Conservation (phyloP, 495 filamentous ascomycete genomes). For the Aspergillus haitiensis region DNA sequence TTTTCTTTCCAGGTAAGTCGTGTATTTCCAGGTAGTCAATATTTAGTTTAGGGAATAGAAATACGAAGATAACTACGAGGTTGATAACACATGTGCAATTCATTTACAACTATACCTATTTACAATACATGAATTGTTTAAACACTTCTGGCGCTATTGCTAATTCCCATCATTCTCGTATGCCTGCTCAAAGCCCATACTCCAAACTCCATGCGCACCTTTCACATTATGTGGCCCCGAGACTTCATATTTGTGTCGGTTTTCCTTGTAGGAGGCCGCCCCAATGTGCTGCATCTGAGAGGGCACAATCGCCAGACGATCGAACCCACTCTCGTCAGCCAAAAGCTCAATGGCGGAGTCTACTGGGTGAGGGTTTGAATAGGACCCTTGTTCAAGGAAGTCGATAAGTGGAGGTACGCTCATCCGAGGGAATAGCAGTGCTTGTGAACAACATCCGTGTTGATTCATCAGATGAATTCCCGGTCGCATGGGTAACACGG, state of each 20-base stretch:
- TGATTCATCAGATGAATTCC: slow-evolving; percentile 37
- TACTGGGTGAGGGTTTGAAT: slow-evolving; percentile 20
- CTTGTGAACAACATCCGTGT: slow-evolving; percentile 43
- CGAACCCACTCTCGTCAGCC: slow-evolving; percentile 19
- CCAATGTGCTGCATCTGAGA: slow-evolving; percentile 36
- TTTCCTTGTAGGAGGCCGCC: slow-evolving; percentile 31
- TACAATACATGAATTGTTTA: not conserved
- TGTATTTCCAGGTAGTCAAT: too few species aligned
- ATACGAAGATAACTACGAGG: too few species aligned
- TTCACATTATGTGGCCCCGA: slow-evolving; percentile 23
- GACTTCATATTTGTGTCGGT: slow-evolving; percentile 21
- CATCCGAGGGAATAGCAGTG: slow-evolving; percentile 33
- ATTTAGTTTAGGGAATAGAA: too few species aligned
- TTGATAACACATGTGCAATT: too few species aligned
- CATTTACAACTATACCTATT: not conserved
- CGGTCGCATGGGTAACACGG: slow-evolving; percentile 34
- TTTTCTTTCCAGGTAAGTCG: too few species aligned
- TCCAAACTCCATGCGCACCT: slow-evolving; percentile 35
- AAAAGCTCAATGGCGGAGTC: slow-evolving; percentile 28
- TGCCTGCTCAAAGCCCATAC: slow-evolving; percentile 30
- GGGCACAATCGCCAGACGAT: slow-evolving; percentile 30
- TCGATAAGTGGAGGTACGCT: slow-evolving; percentile 27
- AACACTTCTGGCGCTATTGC: too few species aligned
- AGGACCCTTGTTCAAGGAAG: slow-evolving; percentile 21
- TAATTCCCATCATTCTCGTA: slow-evolving; percentile 8